phyloP scores from a whole-genome alignment of 257 asterid species.

The Jacaranda mimosifolia region DNA sequence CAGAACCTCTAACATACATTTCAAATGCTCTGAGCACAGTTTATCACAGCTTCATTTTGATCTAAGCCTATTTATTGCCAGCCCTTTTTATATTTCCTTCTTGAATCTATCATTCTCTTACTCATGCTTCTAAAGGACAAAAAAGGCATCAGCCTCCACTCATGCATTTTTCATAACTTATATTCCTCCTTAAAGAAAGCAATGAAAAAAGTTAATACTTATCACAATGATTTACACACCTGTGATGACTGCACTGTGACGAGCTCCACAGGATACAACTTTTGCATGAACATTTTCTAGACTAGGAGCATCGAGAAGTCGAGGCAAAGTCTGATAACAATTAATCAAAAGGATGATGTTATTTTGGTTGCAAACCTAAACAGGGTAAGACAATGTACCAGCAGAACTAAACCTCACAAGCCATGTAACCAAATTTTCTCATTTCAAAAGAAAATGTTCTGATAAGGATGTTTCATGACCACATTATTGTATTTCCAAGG shows the following conservation, averaged over 20 bases:
- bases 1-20: background rate
- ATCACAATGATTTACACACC: slow-evolving; percentile 50
- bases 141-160: no score
- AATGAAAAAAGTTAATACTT: background rate
- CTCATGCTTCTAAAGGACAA: background rate
- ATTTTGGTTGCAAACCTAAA: background rate
- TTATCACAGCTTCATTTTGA: background rate
- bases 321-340: slow-evolving; percentile 76
- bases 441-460: background rate
- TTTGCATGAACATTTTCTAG: slow-evolving; percentile 82
- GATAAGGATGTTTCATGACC: background rate
- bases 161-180: background rate
- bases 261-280: slow-evolving; percentile 95
- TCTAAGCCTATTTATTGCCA: background rate
- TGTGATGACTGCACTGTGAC: slow-evolving; percentile 86
- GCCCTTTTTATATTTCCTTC: background rate
- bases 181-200: background rate
- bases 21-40: background rate
- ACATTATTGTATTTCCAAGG: background rate
- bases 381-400: slow-evolving; percentile 1
- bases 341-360: slow-evolving; percentile 6
- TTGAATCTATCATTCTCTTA: background rate
- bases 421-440: background rate
- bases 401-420: slow-evolving; percentile 13
- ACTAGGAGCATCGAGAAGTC: slow-evolving; percentile 84